Evolutionary conservation across 306 rosid genomes (phyloP).

Genomic region (Geum urbanum): DNA sequence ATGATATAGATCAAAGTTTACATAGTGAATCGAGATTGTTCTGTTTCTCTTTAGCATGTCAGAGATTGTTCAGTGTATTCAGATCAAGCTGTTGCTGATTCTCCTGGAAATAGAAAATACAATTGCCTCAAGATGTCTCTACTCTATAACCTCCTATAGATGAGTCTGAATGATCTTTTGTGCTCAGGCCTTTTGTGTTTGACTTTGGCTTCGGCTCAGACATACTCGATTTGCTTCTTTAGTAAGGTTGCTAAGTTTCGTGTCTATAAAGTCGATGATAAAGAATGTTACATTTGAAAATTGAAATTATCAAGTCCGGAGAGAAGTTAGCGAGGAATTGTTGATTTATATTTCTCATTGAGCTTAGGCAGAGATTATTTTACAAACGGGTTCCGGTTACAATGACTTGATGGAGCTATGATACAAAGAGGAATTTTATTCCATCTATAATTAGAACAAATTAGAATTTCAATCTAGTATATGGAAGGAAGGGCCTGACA

Average conservation of each 20-base stretch:
- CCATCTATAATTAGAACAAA: not conserved
- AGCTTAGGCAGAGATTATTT: not conserved
- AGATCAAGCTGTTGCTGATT: not conserved
- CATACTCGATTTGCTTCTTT: no score
- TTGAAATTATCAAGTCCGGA: not conserved
- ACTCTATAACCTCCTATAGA: no score
- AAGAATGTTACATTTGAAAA: not conserved
- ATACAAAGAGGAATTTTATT: not conserved
- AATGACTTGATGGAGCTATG: not conserved
- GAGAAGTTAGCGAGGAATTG: not conserved
- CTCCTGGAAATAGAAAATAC: not conserved
- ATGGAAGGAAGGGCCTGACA: not conserved
- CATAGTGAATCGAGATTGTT: constrained; percentile 3
- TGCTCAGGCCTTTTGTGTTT: no score
- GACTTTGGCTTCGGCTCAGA: not conserved
- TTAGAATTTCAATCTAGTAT: not conserved
- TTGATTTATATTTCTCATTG: not conserved
- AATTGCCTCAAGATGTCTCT: not conserved
- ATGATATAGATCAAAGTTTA: not conserved
- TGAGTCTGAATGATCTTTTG: no score
- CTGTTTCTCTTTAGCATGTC: not conserved
- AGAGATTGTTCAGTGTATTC: not conserved
- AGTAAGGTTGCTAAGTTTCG: no score
- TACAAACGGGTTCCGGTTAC: not conserved
- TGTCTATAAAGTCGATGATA: no score